phyloP scores from a whole-genome alignment of 163 green algal genomes.

The Coccomyxa subellipsoidea region DNA sequence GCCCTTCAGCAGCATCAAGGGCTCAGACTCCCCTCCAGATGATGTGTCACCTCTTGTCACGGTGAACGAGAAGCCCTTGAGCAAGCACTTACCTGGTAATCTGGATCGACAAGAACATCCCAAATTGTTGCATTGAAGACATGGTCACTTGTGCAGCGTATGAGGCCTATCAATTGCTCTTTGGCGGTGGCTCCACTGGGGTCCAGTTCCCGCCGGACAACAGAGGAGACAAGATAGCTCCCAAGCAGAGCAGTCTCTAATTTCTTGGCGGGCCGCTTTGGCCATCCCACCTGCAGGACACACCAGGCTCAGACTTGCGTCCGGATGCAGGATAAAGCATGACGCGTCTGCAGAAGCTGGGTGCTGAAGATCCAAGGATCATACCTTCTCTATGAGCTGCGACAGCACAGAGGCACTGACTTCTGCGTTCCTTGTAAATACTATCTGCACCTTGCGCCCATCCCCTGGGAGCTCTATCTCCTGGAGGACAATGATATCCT shows the following conservation, averaged over 20 bases:
- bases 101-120: constrained; percentile 61
- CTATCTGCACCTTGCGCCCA: background rate
- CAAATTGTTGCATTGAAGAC: constrained; percentile 98
- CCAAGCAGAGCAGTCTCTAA: constrained; percentile 84
- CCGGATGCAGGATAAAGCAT: background rate
- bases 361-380: background rate
- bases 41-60: too few relatives aligned
- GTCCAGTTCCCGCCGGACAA: constrained; percentile 50
- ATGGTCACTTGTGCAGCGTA: constrained; percentile 86
- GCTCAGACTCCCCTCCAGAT: too few relatives aligned
- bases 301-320: background rate
- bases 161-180: constrained; percentile 47
- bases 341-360: background rate
- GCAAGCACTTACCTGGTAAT: constrained; percentile 40
- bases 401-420: background rate
- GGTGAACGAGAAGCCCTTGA: too few relatives aligned
- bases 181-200: background rate
- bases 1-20: constrained; percentile 29
- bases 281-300: constrained; percentile 80
- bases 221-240: constrained; percentile 80
- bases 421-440: background rate
- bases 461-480: background rate
- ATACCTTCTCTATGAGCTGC: constrained; percentile 5
- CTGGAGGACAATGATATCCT: background rate
- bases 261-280: constrained; percentile 68